Base-by-base conservation (phyloP, 2,329 filamentous ascomycete species). In the Ciborinia camelliae region DNA sequence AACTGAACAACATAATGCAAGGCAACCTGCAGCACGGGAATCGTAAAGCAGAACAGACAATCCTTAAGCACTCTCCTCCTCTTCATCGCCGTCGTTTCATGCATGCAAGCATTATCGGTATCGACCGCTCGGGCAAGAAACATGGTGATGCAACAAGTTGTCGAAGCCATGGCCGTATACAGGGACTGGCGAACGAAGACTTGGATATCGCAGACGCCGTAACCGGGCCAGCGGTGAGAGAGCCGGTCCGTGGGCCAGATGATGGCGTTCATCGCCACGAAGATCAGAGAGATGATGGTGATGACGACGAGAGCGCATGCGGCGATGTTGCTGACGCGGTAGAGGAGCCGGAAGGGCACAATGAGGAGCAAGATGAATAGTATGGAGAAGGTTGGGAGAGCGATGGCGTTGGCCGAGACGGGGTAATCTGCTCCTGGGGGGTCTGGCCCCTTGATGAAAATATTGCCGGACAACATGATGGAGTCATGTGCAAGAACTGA, bases 131-230 rank as follows among this genome's bases (percentile, higher is more conserved):
- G 76, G 15, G 86, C 84, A 20, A 90, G 79, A 54, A 80, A 82
- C 55, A 84, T 80, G 65, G 88, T 82, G 58, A 90, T 83, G 71
- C 86, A 85, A 30, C 80, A 75, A 10, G 86, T 72, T 8, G 81
- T 78, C 10, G 82, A 81, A 4, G 83, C 77, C 20, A 85, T 74
- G 1, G 81, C 84, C 0, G 85, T 78, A 23, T 79, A 79, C 10
- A 79, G 76, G 4, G 82, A 84, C 30, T 84, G 77, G 65, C 82
- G 79, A 41, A 90, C 71, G 67, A 87, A 86, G 62, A 82, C 79
- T 69, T 89, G 81, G 57, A 90, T 76, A 73, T 91, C 88, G 75
- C 88, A 91, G 65, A 88, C 81, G 2, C 81, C 81, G 6, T 74
- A 71, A 5, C 88, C 88, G 2, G 64, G 62, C 81, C 81, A 90